Percentiles rank a stretch among this genome's conserved stretches.
These are phyloP conservation scores for Aureobasidium pullulans DNA, from an alignment of 2,329 filamentous ascomycete species.

Conservation along the genomic window DNA sequence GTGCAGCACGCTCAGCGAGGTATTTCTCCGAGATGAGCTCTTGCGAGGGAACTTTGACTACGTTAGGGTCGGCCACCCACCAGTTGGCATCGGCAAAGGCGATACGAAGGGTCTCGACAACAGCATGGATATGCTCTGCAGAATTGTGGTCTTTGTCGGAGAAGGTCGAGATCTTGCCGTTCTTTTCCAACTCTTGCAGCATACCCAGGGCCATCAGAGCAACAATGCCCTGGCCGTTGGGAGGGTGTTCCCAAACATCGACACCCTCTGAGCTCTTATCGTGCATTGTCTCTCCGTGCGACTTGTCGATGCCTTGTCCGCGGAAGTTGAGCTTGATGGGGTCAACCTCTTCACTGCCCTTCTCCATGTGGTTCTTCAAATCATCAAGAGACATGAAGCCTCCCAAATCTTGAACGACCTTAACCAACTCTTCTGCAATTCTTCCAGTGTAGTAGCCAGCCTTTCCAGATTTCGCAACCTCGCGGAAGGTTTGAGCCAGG, in stretches of 20 bases:
- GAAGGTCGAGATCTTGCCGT: constrained; percentile 68
- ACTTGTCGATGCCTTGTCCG: constrained; percentile 53
- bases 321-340: constrained; percentile 76
- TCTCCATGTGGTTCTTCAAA: constrained; percentile 64
- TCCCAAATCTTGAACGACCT: constrained; percentile 67
- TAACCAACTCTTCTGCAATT: constrained; percentile 73
- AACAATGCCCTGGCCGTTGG: constrained; percentile 92
- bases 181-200: constrained; percentile 72
- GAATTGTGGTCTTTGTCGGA: constrained; percentile 69
- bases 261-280: constrained; percentile 48
- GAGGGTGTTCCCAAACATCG: constrained; percentile 92
- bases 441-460: constrained; percentile 83
- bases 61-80: constrained; percentile 81
- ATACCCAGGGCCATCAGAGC: constrained; percentile 92
- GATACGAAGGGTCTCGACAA: constrained; percentile 82
- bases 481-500: constrained; percentile 72
- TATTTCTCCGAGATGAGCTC: constrained; percentile 67
- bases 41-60: constrained; percentile 59
- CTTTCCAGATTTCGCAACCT: constrained; percentile 73
- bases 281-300: constrained; percentile 37
- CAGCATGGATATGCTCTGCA: constrained; percentile 63
- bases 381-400: constrained; percentile 75
- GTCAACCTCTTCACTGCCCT: constrained; percentile 70
- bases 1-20: constrained; percentile 59
- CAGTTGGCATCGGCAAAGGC: constrained; percentile 84